Percentiles rank a stretch among this genome's conserved stretches.
Conservation (phyloP, 768 basidiomycete genomes). For the Tulasnella sp. region DNA sequence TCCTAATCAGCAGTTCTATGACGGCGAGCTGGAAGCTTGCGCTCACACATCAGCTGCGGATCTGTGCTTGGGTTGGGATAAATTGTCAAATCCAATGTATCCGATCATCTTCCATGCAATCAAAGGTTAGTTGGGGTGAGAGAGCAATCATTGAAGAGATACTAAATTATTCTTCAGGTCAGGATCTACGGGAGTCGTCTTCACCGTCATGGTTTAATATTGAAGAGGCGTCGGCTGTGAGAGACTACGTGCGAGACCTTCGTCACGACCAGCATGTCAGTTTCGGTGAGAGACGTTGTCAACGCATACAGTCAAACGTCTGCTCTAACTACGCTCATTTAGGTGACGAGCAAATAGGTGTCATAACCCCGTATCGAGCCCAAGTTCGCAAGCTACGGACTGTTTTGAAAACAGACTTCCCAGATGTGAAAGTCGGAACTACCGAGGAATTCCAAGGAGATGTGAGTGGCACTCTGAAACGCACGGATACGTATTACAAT, state of each 20-base stretch:
- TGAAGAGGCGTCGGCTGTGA: constrained; percentile 34
- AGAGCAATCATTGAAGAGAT: too few species aligned
- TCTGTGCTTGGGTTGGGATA: background rate
- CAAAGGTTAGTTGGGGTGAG: background rate
- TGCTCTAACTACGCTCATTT: too few species aligned
- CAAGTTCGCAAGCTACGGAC: constrained; percentile 36
- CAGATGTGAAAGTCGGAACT: constrained; percentile 32
- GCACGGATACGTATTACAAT: background rate
- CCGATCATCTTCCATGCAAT: constrained; percentile 12
- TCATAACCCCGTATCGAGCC: constrained; percentile 57
- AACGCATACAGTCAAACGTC: too few species aligned
- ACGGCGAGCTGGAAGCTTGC: constrained; percentile 43
- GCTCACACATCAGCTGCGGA: constrained; percentile 32
- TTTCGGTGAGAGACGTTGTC: background rate
- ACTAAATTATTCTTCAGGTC: too few species aligned
- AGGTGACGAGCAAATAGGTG: constrained; percentile 39
- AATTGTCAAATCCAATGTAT: background rate
- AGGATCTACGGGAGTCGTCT: constrained; percentile 31
- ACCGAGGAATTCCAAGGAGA: constrained; percentile 41
- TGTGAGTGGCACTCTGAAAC: constrained; percentile 25
- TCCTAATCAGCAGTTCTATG: constrained; percentile 55
- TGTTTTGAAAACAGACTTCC: constrained; percentile 24
- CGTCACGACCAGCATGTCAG: constrained; percentile 22
- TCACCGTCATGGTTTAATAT: constrained; percentile 40
- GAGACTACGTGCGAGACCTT: constrained; percentile 31